Conservation (phyloP, 441 rosid genomes). For the Eutrema salsugineum region DNA sequence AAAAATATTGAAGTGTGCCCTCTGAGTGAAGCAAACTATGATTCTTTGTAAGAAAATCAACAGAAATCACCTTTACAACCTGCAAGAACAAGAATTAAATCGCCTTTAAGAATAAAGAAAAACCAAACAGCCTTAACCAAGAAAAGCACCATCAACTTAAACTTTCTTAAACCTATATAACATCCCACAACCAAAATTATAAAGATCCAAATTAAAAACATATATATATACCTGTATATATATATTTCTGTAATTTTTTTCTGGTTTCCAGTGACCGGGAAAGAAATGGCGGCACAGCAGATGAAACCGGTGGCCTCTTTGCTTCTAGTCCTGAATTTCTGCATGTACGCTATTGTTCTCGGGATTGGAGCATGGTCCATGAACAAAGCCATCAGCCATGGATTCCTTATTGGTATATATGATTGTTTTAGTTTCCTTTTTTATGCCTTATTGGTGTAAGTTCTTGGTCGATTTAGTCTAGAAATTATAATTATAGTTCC, state of each 20-base stretch:
- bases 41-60: not conserved
- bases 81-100: not conserved
- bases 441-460: too few species aligned
- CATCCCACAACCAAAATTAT: not conserved
- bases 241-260: not conserved
- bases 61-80: too few species aligned
- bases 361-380: too few species aligned
- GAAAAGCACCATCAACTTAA: conserved; percentile 53
- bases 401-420: too few species aligned
- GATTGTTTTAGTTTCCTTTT: too few species aligned
- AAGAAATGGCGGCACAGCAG: conserved; percentile 42
- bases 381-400: too few species aligned
- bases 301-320: conserved; percentile 37
- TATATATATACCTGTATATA: not conserved
- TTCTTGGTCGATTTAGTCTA: too few species aligned
- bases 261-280: not conserved
- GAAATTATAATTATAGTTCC: too few species aligned
- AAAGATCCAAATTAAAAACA: not conserved
- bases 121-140: conserved; percentile 51
- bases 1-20: not conserved
- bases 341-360: conserved; percentile 3
- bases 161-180: conserved; percentile 8
- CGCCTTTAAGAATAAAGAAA: conserved; percentile 49
- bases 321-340: not conserved
- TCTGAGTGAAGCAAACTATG: not conserved